Evolutionary conservation across 768 basidiomycete species (phyloP).

Genomic region (Obba rivulosa): DNA sequence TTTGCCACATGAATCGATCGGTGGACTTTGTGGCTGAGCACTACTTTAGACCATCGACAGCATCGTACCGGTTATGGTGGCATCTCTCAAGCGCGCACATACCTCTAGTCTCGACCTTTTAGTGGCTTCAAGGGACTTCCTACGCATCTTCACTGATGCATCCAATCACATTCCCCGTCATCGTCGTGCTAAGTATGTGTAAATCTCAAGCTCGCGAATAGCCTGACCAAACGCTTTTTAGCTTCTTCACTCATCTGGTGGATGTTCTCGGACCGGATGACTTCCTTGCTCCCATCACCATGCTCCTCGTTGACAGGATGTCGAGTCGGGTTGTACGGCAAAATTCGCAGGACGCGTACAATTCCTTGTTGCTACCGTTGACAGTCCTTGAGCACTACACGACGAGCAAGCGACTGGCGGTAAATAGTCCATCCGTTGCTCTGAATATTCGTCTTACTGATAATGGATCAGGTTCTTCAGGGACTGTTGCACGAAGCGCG

Average conservation of each 20-base stretch:
- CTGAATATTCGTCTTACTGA: conserved; percentile 1
- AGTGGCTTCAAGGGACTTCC: conserved; percentile 69
- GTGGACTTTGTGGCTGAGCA: neutral
- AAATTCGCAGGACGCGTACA: conserved; percentile 50
- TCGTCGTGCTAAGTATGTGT: conserved; percentile 74
- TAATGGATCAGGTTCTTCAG: conserved; percentile 44
- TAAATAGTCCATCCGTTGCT: conserved; percentile 18
- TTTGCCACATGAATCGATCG: conserved; percentile 23
- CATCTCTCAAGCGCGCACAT: conserved; percentile 62
- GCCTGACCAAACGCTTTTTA: too few species aligned
- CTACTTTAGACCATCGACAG: conserved; percentile 75
- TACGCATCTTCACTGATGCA: conserved; percentile 92
- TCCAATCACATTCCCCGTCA: conserved; percentile 89
- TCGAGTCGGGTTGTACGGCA: conserved; percentile 66
- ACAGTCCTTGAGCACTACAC: conserved; percentile 56
- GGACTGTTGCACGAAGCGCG: conserved; percentile 65
- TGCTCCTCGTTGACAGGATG: conserved; percentile 80
- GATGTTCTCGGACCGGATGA: conserved; percentile 74
- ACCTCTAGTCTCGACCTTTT: conserved; percentile 53
- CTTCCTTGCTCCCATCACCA: conserved; percentile 76
- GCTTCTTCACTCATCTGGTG: conserved; percentile 86
- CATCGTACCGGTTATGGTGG: conserved; percentile 90
- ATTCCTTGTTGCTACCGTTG: conserved; percentile 60
- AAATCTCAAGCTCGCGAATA: too few species aligned
- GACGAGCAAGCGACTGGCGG: conserved; percentile 44